These are phyloP conservation scores for Diaporthe ilicicola DNA, from an alignment of 2,329 filamentous ascomycete genomes.

Conservation along the genomic window DNA sequence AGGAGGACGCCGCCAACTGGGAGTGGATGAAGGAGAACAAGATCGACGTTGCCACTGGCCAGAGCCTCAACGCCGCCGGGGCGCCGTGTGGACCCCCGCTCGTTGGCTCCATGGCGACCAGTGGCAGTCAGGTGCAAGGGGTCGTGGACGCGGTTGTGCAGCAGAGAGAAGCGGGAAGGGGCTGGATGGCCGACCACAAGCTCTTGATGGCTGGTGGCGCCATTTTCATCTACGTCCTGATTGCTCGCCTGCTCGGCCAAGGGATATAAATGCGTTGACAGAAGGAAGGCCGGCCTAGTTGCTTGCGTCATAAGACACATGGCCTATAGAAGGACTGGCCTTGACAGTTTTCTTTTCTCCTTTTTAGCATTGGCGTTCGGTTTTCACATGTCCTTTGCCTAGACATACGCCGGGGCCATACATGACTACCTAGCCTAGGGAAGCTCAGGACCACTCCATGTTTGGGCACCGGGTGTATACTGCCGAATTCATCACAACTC, in stretches of 20 bases:
- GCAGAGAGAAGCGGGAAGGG: constrained; percentile 80
- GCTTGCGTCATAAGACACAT: neutral
- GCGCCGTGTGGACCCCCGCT: constrained; percentile 58
- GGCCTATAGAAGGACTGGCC: neutral
- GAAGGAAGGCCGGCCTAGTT: too few species aligned
- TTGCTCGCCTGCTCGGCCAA: constrained; percentile 75
- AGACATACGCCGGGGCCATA: constrained; percentile 13
- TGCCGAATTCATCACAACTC: constrained; percentile 5
- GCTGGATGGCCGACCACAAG: constrained; percentile 85
- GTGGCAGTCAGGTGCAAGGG: constrained; percentile 71
- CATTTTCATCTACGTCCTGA: constrained; percentile 83
- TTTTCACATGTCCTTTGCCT: constrained; percentile 18
- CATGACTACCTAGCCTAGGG: constrained; percentile 5
- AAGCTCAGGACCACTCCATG: neutral
- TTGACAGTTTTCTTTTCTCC: neutral
- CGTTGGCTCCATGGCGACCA: constrained; percentile 66
- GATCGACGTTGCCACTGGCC: constrained; percentile 81
- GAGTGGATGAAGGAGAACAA: constrained; percentile 87
- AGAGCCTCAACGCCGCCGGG: constrained; percentile 62
- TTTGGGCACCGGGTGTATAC: neutral
- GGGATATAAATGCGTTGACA: constrained; percentile 39
- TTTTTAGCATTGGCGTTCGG: constrained; percentile 30
- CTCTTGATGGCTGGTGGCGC: constrained; percentile 73
- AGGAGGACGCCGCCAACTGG: constrained; percentile 89
- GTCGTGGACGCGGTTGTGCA: constrained; percentile 80